These are phyloP conservation scores for Ailanthus altissimus DNA, from an alignment of 345 rosid genomes.

Conservation along the genomic window DNA sequence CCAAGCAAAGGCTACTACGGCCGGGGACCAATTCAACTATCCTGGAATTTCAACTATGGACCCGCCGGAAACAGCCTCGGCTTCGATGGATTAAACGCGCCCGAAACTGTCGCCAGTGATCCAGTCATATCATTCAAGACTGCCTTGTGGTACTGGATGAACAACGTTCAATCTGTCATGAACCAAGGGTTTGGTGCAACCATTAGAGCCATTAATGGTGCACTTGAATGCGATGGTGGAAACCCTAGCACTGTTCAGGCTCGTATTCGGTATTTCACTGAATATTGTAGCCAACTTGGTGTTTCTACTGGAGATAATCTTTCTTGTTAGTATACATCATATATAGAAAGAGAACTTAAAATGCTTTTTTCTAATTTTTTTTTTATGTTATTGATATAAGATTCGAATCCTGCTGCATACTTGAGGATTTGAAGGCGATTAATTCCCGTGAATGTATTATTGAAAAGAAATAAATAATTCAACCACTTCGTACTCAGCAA, in stretches of 20 bases:
- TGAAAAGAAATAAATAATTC: too few relatives aligned
- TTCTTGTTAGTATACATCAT: slow-evolving; percentile 31
- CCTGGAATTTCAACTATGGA: slow-evolving; percentile 58
- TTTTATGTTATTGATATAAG: background rate
- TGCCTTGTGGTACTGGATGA: slow-evolving; percentile 55
- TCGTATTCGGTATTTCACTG: slow-evolving; percentile 39
- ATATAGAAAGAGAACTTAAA: too few relatives aligned
- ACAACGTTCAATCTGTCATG: slow-evolving; percentile 33
- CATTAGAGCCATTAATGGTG: slow-evolving; percentile 47
- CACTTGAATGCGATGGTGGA: slow-evolving; percentile 43
- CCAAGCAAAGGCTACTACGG: slow-evolving; percentile 46
- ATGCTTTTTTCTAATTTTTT: background rate
- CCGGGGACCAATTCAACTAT: slow-evolving; percentile 54
- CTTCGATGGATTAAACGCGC: slow-evolving; percentile 41
- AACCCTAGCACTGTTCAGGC: slow-evolving; percentile 31
- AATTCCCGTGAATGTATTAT: too few relatives aligned
- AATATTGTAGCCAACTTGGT: slow-evolving; percentile 44
- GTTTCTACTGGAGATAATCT: slow-evolving; percentile 48
- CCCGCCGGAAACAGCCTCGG: slow-evolving; percentile 41
- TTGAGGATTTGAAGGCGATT: too few relatives aligned
- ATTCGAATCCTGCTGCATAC: too few relatives aligned
- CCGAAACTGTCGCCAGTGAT: slow-evolving; percentile 46
- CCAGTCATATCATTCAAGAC: slow-evolving; percentile 43
- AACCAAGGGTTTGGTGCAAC: slow-evolving; percentile 56
- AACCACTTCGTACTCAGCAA: too few relatives aligned